A percentile compares a stretch with the other conserved stretches of the same genome.
These are phyloP conservation scores for Neurospora crassa DNA, from an alignment of 2,329 filamentous ascomycete genomes.

Conservation along the genomic window DNA sequence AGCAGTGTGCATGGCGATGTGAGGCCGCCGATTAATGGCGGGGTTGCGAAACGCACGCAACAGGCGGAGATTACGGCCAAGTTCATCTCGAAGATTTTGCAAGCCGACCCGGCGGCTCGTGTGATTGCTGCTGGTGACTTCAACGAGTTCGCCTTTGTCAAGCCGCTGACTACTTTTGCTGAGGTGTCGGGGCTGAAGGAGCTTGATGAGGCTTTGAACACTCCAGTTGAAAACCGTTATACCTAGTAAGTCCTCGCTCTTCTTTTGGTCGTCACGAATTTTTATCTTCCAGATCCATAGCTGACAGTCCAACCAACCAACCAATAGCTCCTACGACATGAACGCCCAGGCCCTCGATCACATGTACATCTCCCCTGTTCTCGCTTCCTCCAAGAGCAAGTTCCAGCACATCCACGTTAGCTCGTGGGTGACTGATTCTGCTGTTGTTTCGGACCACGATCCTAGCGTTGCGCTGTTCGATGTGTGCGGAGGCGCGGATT, in stretches of 20 bases:
- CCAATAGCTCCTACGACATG: conserved; percentile 47
- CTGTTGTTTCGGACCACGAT: conserved; percentile 58
- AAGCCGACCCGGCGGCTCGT: conserved; percentile 42
- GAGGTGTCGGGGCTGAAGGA: conserved; percentile 46
- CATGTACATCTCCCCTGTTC: conserved; percentile 51
- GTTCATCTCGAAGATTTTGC: conserved; percentile 50
- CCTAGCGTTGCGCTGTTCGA: conserved; percentile 55
- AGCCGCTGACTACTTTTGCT: conserved; percentile 47
- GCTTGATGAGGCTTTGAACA: conserved; percentile 48
- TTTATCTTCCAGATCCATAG: not conserved
- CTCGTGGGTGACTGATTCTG: conserved; percentile 50
- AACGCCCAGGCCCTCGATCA: conserved; percentile 64
- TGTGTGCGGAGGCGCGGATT: conserved; percentile 35
- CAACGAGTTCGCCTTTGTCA: conserved; percentile 60
- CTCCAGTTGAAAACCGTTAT: conserved; percentile 50
- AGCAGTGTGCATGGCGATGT: conserved; percentile 55
- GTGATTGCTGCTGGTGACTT: conserved; percentile 59
- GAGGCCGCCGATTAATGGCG: conserved; percentile 57
- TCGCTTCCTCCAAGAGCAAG: conserved; percentile 29
- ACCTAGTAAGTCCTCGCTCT: conserved; percentile 37
- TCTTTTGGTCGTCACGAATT: too few species aligned
- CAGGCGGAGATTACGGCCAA: conserved; percentile 50
- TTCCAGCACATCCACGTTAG: conserved; percentile 65
- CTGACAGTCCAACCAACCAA: not conserved
- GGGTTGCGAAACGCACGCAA: conserved; percentile 42